These are phyloP conservation scores for Candida hungchunana DNA, from an alignment of 805 yeast genomes.

Conservation along the genomic window DNA sequence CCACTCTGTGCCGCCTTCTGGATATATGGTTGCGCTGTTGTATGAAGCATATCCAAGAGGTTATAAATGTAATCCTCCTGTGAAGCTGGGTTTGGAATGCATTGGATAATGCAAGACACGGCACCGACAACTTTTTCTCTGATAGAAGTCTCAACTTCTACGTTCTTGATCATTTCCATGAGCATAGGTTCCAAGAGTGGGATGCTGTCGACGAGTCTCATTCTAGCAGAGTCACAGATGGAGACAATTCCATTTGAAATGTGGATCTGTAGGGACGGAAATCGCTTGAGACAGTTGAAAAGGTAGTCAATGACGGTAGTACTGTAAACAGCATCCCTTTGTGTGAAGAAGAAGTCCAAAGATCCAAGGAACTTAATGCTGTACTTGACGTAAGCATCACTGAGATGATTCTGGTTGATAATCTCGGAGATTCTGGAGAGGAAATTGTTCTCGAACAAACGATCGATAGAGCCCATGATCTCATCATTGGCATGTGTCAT, in stretches of 20 bases:
- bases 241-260: constrained; percentile 56
- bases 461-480: constrained; percentile 20
- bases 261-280: constrained; percentile 29
- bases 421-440: constrained; percentile 19
- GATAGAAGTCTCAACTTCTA: constrained; percentile 38
- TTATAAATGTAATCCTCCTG: constrained; percentile 37
- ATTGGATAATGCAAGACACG: constrained; percentile 57
- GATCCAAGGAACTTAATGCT: constrained; percentile 56
- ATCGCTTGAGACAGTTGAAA: constrained; percentile 35
- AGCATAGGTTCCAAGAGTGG: constrained; percentile 47
- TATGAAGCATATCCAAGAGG: constrained; percentile 30
- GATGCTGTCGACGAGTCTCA: constrained; percentile 36
- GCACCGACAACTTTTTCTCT: constrained; percentile 60
- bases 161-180: constrained; percentile 41
- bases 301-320: constrained; percentile 52
- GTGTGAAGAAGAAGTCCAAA: constrained; percentile 54
- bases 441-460: constrained; percentile 30
- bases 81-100: constrained; percentile 41
- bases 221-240: constrained; percentile 52
- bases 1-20: constrained; percentile 9
- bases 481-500: constrained; percentile 29
- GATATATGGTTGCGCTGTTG: constrained; percentile 15
- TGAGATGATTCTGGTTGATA: constrained; percentile 13
- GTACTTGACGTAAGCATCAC: constrained; percentile 36
- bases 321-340: constrained; percentile 41